Evolutionary conservation across 257 asterid species (phyloP), one percentile per base, ranked within the genome.

Genomic region (Vinca minor): DNA sequence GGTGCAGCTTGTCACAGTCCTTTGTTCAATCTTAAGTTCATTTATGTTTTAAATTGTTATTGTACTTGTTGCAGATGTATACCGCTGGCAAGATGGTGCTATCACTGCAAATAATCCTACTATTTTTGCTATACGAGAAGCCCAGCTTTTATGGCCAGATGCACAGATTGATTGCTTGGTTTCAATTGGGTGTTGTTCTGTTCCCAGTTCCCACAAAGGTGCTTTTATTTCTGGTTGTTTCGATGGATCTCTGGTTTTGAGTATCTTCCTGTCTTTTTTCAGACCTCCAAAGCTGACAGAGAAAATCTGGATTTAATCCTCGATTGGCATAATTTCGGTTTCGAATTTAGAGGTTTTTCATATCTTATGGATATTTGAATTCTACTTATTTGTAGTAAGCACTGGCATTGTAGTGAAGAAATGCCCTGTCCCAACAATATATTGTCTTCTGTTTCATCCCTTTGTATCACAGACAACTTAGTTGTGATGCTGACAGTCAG

Each of bases 1-100:
- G 50, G 21, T 52, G 56, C 50, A 47, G 46, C 66, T 55, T 67
- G 38, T 57, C 45, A 26, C 39, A 39, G 42, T 62, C 38, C 65
- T 56, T 62, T 61, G n/a, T 74, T 64, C 41, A n/a, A 57, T 26
- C 56, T 66, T 62, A 42, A 61, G 63, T 67, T 67, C 45, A 42
- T 58, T 45, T 56, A 36, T 53, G 29, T 17, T 71, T 65, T 74
- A 64, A 57, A 58, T 68, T 73, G 64, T 25, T 71, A 63, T 53
- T 67, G 58, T 66, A 38, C 63, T 69, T 62, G 77, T 63, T 29
- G 20, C 78, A 93, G 99, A 93, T 68, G 69, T 69, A 65, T 64
- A 77, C 76, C 97, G 97, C 73, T 93, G 96, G 96, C 99, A 89
- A 84, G 99, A 93, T 83, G 99, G 99, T 73, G 99, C 99, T 64